phyloP scores from a whole-genome alignment of 2,329 filamentous ascomycete genomes.

The Hymenoscyphus fructigenus region DNA sequence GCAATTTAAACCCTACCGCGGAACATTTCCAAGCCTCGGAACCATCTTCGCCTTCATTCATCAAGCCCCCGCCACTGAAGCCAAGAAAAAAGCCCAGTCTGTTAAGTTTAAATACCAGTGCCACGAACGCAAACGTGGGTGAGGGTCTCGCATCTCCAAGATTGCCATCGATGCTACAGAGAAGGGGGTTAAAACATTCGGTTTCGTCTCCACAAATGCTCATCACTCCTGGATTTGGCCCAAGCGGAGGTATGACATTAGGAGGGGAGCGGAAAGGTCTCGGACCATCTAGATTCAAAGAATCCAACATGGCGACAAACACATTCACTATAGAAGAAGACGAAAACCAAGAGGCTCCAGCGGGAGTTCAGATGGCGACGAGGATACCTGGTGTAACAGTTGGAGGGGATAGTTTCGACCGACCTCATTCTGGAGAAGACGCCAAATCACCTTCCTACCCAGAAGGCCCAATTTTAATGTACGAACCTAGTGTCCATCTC shows the following conservation, averaged over 20 bases:
- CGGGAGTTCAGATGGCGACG: constrained; percentile 61
- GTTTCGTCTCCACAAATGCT: constrained; percentile 68
- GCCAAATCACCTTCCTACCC: constrained; percentile 82
- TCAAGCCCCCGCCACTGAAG: constrained; percentile 72
- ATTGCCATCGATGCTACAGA: constrained; percentile 58
- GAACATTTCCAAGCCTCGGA: constrained; percentile 49
- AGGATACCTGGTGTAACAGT: constrained; percentile 48
- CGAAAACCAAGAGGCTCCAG: constrained; percentile 48
- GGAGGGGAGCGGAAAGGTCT: constrained; percentile 41
- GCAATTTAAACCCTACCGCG: constrained; percentile 49
- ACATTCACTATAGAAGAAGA: constrained; percentile 36
- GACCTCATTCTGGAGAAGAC: constrained; percentile 73
- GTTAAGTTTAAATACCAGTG: constrained; percentile 72
- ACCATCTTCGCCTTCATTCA: constrained; percentile 70
- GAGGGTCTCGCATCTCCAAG: constrained; percentile 56
- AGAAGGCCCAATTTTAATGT: constrained; percentile 78
- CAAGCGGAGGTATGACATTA: constrained; percentile 62
- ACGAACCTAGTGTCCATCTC: constrained; percentile 73
- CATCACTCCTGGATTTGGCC: constrained; percentile 58
- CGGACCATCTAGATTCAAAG: constrained; percentile 34
- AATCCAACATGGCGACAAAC: constrained; percentile 29
- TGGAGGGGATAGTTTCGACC: constrained; percentile 61
- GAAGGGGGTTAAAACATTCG: constrained; percentile 65
- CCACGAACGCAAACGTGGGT: constrained; percentile 49
- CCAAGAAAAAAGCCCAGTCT: constrained; percentile 71